These are phyloP conservation scores for Trichomonas tenax DNA, from an alignment of 208 protist genomes.

Conservation along the genomic window DNA sequence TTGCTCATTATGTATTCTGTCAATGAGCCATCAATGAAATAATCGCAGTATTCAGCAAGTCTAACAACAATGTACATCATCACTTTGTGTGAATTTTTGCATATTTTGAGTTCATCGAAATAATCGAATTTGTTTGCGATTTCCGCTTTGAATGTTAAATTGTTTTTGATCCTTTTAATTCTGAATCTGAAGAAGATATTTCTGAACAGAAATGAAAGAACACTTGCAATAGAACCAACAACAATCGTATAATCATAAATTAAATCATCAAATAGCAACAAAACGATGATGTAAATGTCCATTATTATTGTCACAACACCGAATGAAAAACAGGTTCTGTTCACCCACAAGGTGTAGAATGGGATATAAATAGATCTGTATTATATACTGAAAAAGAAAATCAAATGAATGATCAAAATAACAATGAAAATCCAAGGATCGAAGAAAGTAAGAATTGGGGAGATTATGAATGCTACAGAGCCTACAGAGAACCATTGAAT, in stretches of 20 bases:
- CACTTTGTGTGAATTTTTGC: neutral
- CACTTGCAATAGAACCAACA: neutral
- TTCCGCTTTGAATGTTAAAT: neutral
- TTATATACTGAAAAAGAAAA: too few species aligned
- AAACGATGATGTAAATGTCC: neutral
- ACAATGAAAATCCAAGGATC: neutral
- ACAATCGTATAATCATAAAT: neutral
- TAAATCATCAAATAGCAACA: neutral
- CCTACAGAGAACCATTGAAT: neutral
- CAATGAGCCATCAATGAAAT: neutral
- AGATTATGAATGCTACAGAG: neutral
- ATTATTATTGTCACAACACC: neutral
- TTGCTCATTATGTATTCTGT: neutral
- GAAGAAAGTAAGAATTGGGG: too few species aligned
- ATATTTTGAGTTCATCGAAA: neutral
- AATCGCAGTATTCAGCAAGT: neutral
- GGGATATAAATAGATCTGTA: neutral
- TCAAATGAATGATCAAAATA: neutral
- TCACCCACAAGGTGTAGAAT: neutral
- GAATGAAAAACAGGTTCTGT: neutral
- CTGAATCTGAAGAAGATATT: neutral
- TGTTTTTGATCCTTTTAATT: neutral
- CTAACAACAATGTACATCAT: neutral
- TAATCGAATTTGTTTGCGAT: neutral
- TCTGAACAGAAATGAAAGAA: neutral